phyloP scores from a whole-genome alignment of 495 filamentous ascomycete species.

The Amphirosellinia nigrospora region DNA sequence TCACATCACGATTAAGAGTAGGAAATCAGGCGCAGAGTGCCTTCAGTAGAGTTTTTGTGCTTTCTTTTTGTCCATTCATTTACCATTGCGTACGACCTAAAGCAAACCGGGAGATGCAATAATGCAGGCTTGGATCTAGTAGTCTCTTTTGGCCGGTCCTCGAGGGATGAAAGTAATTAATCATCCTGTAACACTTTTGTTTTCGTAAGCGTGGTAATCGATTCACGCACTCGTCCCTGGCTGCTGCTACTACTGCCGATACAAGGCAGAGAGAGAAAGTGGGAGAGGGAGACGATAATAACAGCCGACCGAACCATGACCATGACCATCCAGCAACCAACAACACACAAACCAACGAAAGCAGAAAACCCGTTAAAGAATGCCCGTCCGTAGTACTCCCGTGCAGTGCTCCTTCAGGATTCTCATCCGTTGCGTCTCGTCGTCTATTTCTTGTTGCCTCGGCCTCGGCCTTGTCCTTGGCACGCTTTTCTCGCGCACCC shows the following conservation, averaged over 20 bases:
- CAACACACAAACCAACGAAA: constrained; percentile 42
- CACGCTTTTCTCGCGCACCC: constrained; percentile 91
- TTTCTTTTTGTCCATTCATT: constrained; percentile 41
- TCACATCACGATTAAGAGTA: not conserved
- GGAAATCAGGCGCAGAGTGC: constrained; percentile 10
- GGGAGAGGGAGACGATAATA: constrained; percentile 14
- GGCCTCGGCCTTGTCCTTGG: constrained; percentile 89
- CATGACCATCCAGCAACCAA: constrained; percentile 42
- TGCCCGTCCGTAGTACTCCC: constrained; percentile 43
- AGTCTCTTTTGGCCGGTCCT: constrained; percentile 28
- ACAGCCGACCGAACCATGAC: constrained; percentile 33
- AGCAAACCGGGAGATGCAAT: constrained; percentile 43
- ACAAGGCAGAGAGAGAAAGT: constrained; percentile 15
- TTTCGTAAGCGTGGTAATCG: constrained; percentile 17
- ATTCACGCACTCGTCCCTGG: constrained; percentile 31
- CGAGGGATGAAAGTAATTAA: constrained; percentile 14
- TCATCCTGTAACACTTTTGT: constrained; percentile 26
- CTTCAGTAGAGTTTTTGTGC: constrained; percentile 18
- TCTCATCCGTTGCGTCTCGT: constrained; percentile 26
- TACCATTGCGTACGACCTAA: constrained; percentile 45
- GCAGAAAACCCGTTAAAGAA: constrained; percentile 48
- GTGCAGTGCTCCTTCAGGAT: constrained; percentile 35
- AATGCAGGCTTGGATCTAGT: constrained; percentile 33
- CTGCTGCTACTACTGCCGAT: constrained; percentile 12
- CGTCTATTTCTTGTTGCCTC: constrained; percentile 86